phyloP scores from a whole-genome alignment of 352 stramenopile genomes.

The Albugo candida region DNA sequence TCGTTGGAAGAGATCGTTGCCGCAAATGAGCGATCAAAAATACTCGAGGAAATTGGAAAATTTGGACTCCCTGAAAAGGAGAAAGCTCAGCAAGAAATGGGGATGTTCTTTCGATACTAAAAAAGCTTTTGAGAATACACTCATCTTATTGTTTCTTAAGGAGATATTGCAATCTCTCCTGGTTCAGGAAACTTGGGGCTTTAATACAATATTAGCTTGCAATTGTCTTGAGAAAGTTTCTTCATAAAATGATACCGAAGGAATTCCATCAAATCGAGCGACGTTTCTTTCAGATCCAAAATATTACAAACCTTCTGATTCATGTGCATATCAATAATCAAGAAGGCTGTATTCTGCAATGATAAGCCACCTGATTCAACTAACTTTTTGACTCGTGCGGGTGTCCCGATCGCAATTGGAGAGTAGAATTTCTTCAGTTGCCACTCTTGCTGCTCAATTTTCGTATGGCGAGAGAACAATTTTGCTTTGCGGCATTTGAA shows the following conservation, averaged over 20 bases:
- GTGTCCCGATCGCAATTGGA: constrained; percentile 64
- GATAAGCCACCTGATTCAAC: constrained; percentile 58
- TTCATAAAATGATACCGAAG: constrained; percentile 59
- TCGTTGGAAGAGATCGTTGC: constrained; percentile 65
- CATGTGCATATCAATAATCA: constrained; percentile 74
- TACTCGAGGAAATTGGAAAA: constrained; percentile 59
- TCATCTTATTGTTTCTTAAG: too few species aligned
- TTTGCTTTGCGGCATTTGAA: constrained; percentile 88
- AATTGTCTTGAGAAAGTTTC: constrained; percentile 31
- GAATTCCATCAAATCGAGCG: constrained; percentile 56
- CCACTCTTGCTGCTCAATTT: constrained; percentile 74
- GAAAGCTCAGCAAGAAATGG: constrained; percentile 49
- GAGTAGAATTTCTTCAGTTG: constrained; percentile 50
- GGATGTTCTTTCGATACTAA: constrained; percentile 83
- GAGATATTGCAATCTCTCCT: too few species aligned
- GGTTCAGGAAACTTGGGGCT: background rate
- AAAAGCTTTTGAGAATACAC: too few species aligned
- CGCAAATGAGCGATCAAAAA: constrained; percentile 57
- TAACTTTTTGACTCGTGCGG: constrained; percentile 54
- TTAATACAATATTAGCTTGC: constrained; percentile 63
- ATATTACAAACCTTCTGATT: constrained; percentile 76
- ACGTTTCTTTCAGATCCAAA: constrained; percentile 70
- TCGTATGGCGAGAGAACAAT: constrained; percentile 91
- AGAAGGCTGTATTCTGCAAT: constrained; percentile 52
- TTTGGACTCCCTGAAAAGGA: constrained; percentile 51